phyloP scores from a whole-genome alignment of 768 basidiomycete species.

The Mycena belliarum region DNA sequence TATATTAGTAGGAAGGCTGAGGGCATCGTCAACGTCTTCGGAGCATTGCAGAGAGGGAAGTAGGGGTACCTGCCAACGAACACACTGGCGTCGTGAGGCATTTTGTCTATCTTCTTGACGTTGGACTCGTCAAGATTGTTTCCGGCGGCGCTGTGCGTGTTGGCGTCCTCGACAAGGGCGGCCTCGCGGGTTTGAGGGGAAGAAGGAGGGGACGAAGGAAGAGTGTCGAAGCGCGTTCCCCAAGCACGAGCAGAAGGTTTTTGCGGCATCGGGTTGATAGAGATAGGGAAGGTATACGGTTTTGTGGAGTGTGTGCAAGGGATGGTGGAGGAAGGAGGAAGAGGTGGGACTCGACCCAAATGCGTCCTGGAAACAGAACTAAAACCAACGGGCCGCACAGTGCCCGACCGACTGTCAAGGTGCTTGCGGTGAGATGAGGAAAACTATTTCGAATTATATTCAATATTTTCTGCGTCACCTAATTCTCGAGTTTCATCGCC shows the following conservation, averaged over 20 bases:
- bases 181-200: slow-evolving; percentile 28
- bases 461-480: slow-evolving; percentile 7
- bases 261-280: slow-evolving; percentile 42
- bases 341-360: slow-evolving; percentile 15
- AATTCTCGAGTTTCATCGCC: background rate
- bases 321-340: slow-evolving; percentile 24
- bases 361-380: background rate
- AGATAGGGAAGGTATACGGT: slow-evolving; percentile 26
- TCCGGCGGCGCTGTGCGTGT: slow-evolving; percentile 20
- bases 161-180: slow-evolving; percentile 19
- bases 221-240: slow-evolving; percentile 74
- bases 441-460: background rate
- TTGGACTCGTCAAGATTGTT: slow-evolving; percentile 24
- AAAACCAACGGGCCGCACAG: slow-evolving; percentile 5
- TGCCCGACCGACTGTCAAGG: background rate
- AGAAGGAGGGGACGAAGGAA: slow-evolving; percentile 51
- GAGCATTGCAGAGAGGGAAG: background rate
- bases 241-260: slow-evolving; percentile 50
- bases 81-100: slow-evolving; percentile 75
- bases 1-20: slow-evolving; percentile 69
- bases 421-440: background rate
- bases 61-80: slow-evolving; percentile 80
- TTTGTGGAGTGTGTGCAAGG: slow-evolving; percentile 21
- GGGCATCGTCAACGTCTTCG: slow-evolving; percentile 10
- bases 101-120: slow-evolving; percentile 44